A percentile compares a stretch with the other conserved stretches of the same genome.
These are phyloP conservation scores for Sporothrix protearum DNA, from an alignment of 2,329 filamentous ascomycete genomes.

Conservation along the genomic window DNA sequence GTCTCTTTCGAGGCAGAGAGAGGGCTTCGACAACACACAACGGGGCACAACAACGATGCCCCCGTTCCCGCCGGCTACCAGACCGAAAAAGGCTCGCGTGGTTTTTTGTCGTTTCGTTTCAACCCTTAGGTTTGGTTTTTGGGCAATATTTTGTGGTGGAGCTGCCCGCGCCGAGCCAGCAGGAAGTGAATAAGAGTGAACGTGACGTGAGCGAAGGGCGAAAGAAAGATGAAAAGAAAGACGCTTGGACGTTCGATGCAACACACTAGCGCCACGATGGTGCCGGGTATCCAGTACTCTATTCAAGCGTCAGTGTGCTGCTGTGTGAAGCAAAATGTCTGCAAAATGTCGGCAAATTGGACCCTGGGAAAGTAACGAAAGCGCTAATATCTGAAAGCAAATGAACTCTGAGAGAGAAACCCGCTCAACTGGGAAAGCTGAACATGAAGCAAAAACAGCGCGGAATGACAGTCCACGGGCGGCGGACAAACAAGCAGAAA, in stretches of 20 bases:
- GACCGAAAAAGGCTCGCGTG: neutral
- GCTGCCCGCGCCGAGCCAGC: neutral
- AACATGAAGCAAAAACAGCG: neutral
- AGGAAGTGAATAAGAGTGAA: slow-evolving; percentile 1
- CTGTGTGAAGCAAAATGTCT: neutral
- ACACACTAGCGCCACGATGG: slow-evolving; percentile 9
- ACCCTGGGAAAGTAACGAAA: neutral
- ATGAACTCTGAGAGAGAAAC: neutral
- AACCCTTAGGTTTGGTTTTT: neutral
- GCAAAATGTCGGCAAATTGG: neutral
- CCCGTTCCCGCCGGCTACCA: neutral
- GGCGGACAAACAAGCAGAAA: neutral
- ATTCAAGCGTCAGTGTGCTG: neutral
- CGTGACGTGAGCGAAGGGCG: neutral
- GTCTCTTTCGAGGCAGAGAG: neutral
- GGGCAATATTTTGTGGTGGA: neutral
- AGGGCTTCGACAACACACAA: neutral
- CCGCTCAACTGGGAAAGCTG: neutral
- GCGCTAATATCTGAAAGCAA: neutral
- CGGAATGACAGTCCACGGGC: neutral
- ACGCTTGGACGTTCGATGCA: slow-evolving; percentile 6
- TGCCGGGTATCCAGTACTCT: neutral
- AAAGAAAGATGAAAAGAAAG: neutral
- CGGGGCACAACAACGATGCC: neutral
- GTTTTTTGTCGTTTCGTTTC: neutral